Percentiles rank a stretch among this genome's conserved stretches.
Conservation (phyloP, 2,329 filamentous ascomycete genomes). For the Cladophialophora bantiana region DNA sequence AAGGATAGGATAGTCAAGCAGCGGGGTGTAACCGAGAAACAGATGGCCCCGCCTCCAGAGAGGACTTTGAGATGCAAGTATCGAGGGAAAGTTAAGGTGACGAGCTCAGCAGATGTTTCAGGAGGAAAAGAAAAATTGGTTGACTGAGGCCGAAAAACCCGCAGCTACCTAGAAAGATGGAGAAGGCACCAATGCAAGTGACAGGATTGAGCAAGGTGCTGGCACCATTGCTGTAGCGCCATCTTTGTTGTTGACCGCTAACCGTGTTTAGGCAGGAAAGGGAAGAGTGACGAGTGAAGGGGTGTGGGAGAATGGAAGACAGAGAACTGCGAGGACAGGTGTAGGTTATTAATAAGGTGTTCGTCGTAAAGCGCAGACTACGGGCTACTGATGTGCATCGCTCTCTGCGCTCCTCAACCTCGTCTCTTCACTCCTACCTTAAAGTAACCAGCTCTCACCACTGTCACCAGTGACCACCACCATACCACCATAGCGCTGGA, state of each 20-base stretch:
- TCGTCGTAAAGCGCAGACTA: too few species aligned
- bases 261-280: not conserved
- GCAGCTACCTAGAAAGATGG: conserved; percentile 9
- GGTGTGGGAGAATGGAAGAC: not conserved
- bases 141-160: conserved; percentile 16
- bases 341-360: too few species aligned
- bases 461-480: too few species aligned
- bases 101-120: conserved; percentile 19
- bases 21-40: not conserved
- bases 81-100: not conserved
- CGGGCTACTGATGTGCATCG: too few species aligned
- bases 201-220: conserved; percentile 12
- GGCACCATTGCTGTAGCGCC: not conserved
- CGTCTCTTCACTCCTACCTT: too few species aligned
- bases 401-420: too few species aligned
- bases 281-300: not conserved
- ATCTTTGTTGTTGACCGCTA: conserved; percentile 16
- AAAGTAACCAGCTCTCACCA: too few species aligned
- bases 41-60: conserved; percentile 9
- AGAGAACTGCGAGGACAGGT: not conserved
- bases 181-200: conserved; percentile 13
- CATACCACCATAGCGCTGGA: conserved; percentile 3
- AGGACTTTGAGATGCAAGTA: conserved; percentile 6
- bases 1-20: not conserved
- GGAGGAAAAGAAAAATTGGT: not conserved